phyloP scores from a whole-genome alignment of 768 basidiomycete genomes.

The Xanthoconium purpureum region DNA sequence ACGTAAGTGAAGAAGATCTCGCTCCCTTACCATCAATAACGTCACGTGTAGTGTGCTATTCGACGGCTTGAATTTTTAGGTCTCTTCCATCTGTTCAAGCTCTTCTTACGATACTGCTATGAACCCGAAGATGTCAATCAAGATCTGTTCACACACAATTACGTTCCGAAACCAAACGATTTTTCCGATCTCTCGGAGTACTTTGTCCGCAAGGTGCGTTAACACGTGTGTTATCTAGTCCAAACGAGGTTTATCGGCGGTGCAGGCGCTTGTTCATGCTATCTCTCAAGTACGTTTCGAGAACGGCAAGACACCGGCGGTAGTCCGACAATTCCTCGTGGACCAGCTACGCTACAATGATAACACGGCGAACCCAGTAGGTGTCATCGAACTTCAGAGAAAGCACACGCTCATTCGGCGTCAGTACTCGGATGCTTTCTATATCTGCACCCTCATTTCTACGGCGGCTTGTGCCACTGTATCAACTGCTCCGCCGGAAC shows the following conservation, averaged over 20 bases:
- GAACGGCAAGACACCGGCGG: constrained; percentile 79
- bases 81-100: constrained; percentile 92
- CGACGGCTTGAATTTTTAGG: constrained; percentile 83
- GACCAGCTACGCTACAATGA: constrained; percentile 95
- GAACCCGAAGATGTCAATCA: constrained; percentile 79
- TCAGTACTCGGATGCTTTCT: constrained; percentile 89
- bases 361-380: constrained; percentile 84
- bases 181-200: constrained; percentile 91
- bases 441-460: constrained; percentile 83
- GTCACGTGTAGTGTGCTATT: constrained; percentile 67
- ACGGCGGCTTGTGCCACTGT: constrained; percentile 78
- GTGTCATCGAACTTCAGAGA: constrained; percentile 27
- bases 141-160: constrained; percentile 82
- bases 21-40: constrained; percentile 9
- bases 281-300: constrained; percentile 86
- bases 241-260: constrained; percentile 4
- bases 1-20: constrained; percentile 45
- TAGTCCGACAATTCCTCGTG: constrained; percentile 84
- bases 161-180: constrained; percentile 93
- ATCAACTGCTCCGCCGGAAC: constrained; percentile 73
- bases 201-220: constrained; percentile 83
- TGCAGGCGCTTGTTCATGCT: constrained; percentile 72
- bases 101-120: constrained; percentile 88
- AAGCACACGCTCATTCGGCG: constrained; percentile 1
- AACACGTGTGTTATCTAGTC: neutral